Evolutionary conservation across 306 rosid species (phyloP).

Genomic region (Oxytropis ochrocephala): DNA sequence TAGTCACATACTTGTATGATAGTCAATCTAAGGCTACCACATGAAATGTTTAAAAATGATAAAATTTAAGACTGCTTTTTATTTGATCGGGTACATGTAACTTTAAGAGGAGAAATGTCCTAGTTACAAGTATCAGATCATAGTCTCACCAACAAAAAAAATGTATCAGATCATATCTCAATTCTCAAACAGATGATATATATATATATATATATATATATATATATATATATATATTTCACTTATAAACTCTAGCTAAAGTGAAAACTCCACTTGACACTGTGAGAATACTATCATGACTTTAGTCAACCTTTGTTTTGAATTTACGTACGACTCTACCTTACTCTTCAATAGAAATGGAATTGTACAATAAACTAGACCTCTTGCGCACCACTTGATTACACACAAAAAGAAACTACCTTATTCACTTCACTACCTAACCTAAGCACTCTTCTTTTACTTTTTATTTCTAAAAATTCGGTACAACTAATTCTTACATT

Average conservation of each 20-base stretch:
- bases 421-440: neutral
- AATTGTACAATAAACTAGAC: neutral
- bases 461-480: too few species aligned
- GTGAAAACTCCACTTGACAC: too few species aligned
- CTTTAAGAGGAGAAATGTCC: neutral
- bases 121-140: too few species aligned
- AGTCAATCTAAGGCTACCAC: slow-evolving; percentile 1
- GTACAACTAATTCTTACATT: too few species aligned
- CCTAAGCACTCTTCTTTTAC: neutral
- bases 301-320: neutral
- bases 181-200: too few species aligned
- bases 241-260: too few species aligned
- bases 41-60: neutral
- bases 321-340: neutral
- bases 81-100: neutral
- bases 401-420: too few species aligned
- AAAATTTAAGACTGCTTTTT: neutral
- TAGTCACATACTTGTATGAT: neutral
- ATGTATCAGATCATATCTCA: too few species aligned
- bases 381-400: neutral
- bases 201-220: too few species aligned
- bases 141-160: too few species aligned
- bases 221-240: too few species aligned
- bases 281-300: too few species aligned
- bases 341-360: neutral